phyloP scores from a whole-genome alignment of 2,329 filamentous ascomycete genomes.

The Hypoxylon sp. region DNA sequence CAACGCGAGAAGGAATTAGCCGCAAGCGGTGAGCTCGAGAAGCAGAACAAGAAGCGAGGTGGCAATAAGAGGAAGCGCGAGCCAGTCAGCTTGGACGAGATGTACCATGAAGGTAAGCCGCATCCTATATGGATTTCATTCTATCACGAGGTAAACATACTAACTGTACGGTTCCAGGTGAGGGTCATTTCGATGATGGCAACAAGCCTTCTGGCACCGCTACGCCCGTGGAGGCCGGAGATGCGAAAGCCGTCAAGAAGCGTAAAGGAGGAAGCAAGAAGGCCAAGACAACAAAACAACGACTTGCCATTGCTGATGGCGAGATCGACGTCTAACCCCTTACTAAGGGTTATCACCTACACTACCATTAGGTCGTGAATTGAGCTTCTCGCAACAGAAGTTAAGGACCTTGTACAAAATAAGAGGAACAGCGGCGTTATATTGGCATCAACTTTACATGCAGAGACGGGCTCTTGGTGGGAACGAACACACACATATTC shows the following conservation, averaged over 20 bases:
- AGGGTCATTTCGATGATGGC: conserved; percentile 94
- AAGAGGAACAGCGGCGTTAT: conserved; percentile 37
- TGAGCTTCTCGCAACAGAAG: conserved; percentile 16
- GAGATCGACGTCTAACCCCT: conserved; percentile 58
- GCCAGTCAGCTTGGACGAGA: conserved; percentile 85
- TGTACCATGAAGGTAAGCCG: conserved; percentile 98
- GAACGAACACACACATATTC: conserved; percentile 25
- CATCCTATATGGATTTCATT: neutral
- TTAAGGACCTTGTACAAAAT: conserved; percentile 41
- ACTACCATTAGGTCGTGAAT: conserved; percentile 9
- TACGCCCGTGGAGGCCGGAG: conserved; percentile 77
- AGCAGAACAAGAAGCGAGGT: conserved; percentile 73
- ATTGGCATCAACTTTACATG: conserved; percentile 29
- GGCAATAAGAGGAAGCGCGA: conserved; percentile 69
- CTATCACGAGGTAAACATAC: conserved; percentile 35
- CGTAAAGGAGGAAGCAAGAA: conserved; percentile 69
- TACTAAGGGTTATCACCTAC: neutral
- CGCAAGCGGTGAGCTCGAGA: conserved; percentile 77
- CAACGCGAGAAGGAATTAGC: conserved; percentile 89
- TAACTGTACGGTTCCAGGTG: conserved; percentile 72
- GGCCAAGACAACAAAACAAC: conserved; percentile 78
- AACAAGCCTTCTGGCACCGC: conserved; percentile 88
- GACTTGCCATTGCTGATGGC: conserved; percentile 77
- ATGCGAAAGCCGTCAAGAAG: conserved; percentile 71
- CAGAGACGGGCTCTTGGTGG: conserved; percentile 26